These are phyloP conservation scores for Citrus cavaleriei DNA, from an alignment of 345 rosid genomes.

Conservation along the genomic window DNA sequence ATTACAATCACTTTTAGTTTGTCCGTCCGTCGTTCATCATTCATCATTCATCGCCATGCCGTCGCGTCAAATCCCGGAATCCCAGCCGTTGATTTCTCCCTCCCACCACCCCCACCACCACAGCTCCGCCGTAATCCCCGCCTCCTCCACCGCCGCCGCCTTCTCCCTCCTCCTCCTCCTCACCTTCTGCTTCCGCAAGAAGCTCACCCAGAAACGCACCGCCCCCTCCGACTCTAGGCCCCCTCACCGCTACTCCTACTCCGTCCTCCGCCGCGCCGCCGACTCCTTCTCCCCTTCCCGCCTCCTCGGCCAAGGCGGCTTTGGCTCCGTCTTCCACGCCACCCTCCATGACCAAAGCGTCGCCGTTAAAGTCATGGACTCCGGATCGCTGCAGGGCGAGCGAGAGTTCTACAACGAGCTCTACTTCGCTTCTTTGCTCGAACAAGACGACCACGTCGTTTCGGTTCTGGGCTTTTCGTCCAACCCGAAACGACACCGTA, in stretches of 20 bases:
- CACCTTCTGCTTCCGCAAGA: slow-evolving; percentile 52
- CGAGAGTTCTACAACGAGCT: slow-evolving; percentile 95
- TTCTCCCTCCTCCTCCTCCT: slow-evolving; percentile 48
- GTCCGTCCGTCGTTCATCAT: no score
- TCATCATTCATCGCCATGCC: slow-evolving; percentile 30
- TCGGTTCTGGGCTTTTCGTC: slow-evolving; percentile 78
- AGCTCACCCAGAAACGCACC: slow-evolving; percentile 46
- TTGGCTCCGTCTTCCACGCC: slow-evolving; percentile 81
- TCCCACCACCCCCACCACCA: slow-evolving; percentile 14
- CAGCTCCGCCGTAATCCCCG: slow-evolving; percentile 25
- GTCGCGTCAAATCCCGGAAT: slow-evolving; percentile 36
- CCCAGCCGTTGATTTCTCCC: slow-evolving; percentile 10
- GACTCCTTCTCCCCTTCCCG: slow-evolving; percentile 48
- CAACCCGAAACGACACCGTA: slow-evolving; percentile 54
- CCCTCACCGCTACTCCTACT: slow-evolving; percentile 51
- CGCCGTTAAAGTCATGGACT: slow-evolving; percentile 92
- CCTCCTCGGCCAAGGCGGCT: slow-evolving; percentile 73
- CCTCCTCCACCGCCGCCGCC: slow-evolving; percentile 34
- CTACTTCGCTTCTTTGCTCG: slow-evolving; percentile 65
- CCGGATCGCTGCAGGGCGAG: slow-evolving; percentile 89
- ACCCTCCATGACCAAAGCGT: slow-evolving; percentile 28
- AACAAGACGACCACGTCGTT: slow-evolving; percentile 44
- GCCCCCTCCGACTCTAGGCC: slow-evolving; percentile 41
- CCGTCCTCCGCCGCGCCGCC: slow-evolving; percentile 58
- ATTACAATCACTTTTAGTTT: not conserved